Evolutionary conservation across 2,329 filamentous ascomycete species (phyloP), one percentile per base, ranked within the genome.

Genomic region (Setomelanomma holmii): DNA sequence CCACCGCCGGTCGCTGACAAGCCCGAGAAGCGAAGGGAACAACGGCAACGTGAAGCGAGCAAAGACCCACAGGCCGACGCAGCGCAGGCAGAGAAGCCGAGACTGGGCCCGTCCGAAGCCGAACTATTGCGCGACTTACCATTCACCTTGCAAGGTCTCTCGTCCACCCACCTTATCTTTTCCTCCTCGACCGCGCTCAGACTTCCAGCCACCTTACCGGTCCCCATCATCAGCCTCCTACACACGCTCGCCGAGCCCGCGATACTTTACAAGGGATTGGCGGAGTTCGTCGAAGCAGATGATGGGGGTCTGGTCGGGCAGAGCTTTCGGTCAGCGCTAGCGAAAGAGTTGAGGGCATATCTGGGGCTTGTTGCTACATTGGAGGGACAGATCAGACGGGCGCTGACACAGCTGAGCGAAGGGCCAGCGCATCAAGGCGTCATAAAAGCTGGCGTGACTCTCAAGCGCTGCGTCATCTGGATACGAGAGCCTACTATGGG

Each of bases 401-500:
- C 93, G 1, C 78, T 98, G 42, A 83, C 88, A 4, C 85, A 88
- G 6, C 78, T 95, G n/a, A 86, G 90, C 58, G 86, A 89, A 45
- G 79, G 80, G 1, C 84, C 84, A 4, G 85, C 89, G 2, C 82
- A 87, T 40, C 84, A 85, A 39, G 88, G 89, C 1, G 86, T 96
- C 46, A 89, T 91, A 5, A 95, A 93, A 65, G 88, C 90, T 1
- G 92, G 93, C 1, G 93, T 99, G 12, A 99, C 95, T 0, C 79
- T 99, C 44, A 98, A 98, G 74, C 84, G 95, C 71, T 98, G 93
- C 66, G 89, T 99, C 2, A 89, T 99, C 20, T 99, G 96, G 96
- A 98, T 93, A 7, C 86, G 93, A 62, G 96, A 99, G 74, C 91
- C 95, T 5, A 99, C 95, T 1, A 96, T 98, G 88, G 95, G 93